Conservation (phyloP, 2,329 filamentous ascomycete species). For the Ceratocystis cubensis region DNA sequence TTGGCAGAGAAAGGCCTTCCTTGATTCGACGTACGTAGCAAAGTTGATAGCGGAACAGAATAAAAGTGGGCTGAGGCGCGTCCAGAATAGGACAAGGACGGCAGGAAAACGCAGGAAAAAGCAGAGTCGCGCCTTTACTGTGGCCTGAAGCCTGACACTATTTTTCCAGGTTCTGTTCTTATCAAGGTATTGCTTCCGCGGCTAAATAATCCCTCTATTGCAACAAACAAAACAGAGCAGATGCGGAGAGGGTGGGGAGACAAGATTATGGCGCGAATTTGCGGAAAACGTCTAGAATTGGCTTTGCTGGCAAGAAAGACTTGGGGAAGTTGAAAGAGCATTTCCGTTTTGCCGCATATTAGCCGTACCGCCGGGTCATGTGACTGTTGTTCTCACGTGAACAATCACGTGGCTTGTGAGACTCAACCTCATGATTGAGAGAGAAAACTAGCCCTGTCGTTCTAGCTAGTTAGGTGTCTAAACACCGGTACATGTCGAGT, state of each 20-base stretch:
- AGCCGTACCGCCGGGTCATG: neutral
- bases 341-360: neutral
- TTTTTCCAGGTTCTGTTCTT: neutral
- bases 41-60: neutral
- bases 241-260: neutral
- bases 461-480: too few species aligned
- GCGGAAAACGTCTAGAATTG: neutral
- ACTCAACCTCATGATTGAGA: constrained; percentile 1
- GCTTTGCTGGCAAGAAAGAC: neutral
- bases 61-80: constrained; percentile 8
- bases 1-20: neutral
- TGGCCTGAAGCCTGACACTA: neutral
- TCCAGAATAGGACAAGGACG: neutral
- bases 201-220: neutral
- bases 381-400: neutral
- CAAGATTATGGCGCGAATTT: neutral
- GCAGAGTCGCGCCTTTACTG: neutral
- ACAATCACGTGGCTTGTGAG: neutral
- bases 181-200: neutral
- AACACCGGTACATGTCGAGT: too few species aligned
- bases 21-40: neutral
- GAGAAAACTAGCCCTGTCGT: too few species aligned
- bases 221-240: neutral
- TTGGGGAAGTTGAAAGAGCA: neutral
- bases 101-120: neutral